Base-by-base conservation (phyloP, 2,329 filamentous ascomycete genomes). In the Talaromyces pinophilus region DNA sequence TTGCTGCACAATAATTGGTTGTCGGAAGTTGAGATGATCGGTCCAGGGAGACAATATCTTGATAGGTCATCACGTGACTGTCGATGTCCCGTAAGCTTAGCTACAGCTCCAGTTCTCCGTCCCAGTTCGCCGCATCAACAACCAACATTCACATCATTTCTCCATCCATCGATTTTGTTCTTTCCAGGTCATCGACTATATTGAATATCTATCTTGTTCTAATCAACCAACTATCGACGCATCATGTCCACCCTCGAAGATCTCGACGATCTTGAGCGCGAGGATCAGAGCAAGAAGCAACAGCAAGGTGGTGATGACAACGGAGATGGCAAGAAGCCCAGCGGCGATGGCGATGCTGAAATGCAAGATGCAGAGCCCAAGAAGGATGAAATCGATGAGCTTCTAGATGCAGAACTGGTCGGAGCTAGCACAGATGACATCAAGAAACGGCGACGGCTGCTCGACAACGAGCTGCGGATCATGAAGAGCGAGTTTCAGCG, bases 401-500 rank as follows among this genome's bases (percentile, higher is more conserved):
- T 93, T 64, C 86, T 99, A 70, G 94, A 98, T 80, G 90, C 94
- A 65, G 95, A 99, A 83, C 94, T 99, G 74, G 87, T 98, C 68
- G 90, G 88, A 78, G 90, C 96, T 73, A 94, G 90, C 84, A 98
- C 95, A 83, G 89, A 92, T 83, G 95, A 99, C 82, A 96, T 99
- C 75, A 85, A 92, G 75, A 96, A 93, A 74, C 88, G 95, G 79
- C 91, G 90, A 84, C 90, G 93, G 76, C 86, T 99, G 76, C 85
- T 99, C 71, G 95, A 99, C 81, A 99, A 99, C 81, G 95, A 99
- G 81, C 91, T 95, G 75, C 88, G 95, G 75, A 98, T 99, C 82
- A 98, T 99, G 93, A 94, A 91, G 85, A 97, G 93, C 85, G 95
- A 99, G 81, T 93, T 88, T 74, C 93, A 97, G 78, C 90, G 95